Evolutionary conservation across 805 yeast species (phyloP).

Genomic region (Candida vartiovaarae): DNA sequence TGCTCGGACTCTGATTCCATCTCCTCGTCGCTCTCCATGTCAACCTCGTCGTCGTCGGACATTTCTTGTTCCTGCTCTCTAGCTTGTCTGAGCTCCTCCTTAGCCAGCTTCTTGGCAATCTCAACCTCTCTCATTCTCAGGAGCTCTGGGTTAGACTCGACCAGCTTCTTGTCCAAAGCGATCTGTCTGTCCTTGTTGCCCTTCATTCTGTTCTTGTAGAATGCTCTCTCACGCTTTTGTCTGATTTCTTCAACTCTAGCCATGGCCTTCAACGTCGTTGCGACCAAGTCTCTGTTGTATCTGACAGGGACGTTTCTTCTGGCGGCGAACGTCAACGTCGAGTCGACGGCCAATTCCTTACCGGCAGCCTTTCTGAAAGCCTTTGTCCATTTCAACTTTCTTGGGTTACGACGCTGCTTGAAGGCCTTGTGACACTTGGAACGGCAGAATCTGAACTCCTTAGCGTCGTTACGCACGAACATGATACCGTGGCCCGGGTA

Average conservation of each 20-base stretch:
- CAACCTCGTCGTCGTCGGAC: constrained; percentile 36
- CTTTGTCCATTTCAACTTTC: constrained; percentile 97
- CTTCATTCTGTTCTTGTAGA: constrained; percentile 99
- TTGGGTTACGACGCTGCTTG: constrained; percentile 97
- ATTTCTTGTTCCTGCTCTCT: constrained; percentile 36
- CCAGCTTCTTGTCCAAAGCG: constrained; percentile 80
- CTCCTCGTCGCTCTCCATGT: constrained; percentile 52
- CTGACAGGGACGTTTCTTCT: constrained; percentile 98
- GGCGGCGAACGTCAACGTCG: constrained; percentile 92
- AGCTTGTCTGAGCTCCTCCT: constrained; percentile 51
- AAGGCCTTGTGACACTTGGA: constrained; percentile 96
- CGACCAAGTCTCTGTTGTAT: constrained; percentile 93
- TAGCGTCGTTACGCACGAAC: constrained; percentile 97
- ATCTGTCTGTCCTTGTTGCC: constrained; percentile 88
- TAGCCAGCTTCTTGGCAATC: constrained; percentile 68
- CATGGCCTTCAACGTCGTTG: constrained; percentile 93
- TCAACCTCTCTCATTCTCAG: constrained; percentile 92
- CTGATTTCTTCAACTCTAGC: constrained; percentile 93
- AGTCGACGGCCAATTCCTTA: constrained; percentile 95
- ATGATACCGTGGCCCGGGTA: constrained; percentile 93
- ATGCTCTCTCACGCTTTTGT: constrained; percentile 93
- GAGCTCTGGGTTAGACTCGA: constrained; percentile 82
- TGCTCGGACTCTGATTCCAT: constrained; percentile 38
- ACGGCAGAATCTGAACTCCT: constrained; percentile 95
- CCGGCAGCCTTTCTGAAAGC: constrained; percentile 99